Evolutionary conservation across 225 moss, liverwort and hornwort species (phyloP), one percentile per base, ranked within the genome.

Genomic region (Pleurozium schreberi): DNA sequence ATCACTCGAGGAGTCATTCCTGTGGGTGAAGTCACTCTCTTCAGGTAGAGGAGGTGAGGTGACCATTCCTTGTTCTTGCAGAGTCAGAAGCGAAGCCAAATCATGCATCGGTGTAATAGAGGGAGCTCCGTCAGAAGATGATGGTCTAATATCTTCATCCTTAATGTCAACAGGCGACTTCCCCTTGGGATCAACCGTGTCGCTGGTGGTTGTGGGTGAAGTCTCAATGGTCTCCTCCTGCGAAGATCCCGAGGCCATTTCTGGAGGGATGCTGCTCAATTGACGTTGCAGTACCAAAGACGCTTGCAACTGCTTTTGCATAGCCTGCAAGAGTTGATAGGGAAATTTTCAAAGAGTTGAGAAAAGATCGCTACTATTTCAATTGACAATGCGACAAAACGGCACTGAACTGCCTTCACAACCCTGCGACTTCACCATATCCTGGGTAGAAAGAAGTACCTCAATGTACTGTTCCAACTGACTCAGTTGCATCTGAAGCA

Each of bases 381-480:
- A 47, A 61, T 73, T 65, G 58, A 59, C 31, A 75, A 47, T 27
- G 50, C 60, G 74, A 75, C 33, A 87, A 80, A 65, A 82, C 64
- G 52, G 31, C 50, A 66, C n/a, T 61, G 49, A 80, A 60, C 49
- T 43, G 50, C 68, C 58, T 67, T 55, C 25, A 75, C 55, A 42
- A 83, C 14, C 30, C 82, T 63, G 74, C 42, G 59, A 73, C 52
- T 83, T 75, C 63, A 75, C 42, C 18, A 18, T 70, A 63, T 61
- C n/a, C 38, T 79, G 36, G 53, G n/a, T 38, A 71, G 67, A 82
- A 55, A 53, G 47, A 65, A 87, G 57, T 90, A 98, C 98, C 98
- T 96, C 94, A 57, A 97, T 97, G 89, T 92, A 96, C 40, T 94
- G 93, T 76, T 94, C 93, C 89, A 97, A 87, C 60, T 95, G 97